These are phyloP conservation scores for Coemansia sp. DNA, from an alignment of 192 early-diverging fungal genomes.

Conservation along the genomic window DNA sequence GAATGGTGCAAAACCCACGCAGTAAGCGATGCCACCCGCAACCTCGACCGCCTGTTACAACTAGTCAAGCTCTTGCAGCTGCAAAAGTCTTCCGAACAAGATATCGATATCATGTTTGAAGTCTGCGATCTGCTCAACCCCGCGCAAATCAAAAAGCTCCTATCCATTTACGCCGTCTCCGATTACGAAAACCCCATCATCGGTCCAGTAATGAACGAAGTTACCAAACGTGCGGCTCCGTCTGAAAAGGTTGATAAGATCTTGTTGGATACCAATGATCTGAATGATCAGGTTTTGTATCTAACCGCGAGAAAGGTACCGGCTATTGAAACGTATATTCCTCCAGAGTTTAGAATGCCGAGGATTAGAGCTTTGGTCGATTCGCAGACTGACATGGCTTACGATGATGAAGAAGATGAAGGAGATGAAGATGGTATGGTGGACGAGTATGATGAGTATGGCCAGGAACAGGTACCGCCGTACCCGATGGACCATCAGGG, in stretches of 20 bases:
- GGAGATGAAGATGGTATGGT: slow-evolving; percentile 10
- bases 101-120: slow-evolving; percentile 98
- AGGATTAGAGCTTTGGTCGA: slow-evolving; percentile 47
- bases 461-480: background rate
- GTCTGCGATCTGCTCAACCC: slow-evolving; percentile 96
- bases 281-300: slow-evolving; percentile 62
- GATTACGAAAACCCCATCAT: slow-evolving; percentile 95
- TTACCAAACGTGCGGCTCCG: slow-evolving; percentile 77
- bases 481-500: background rate
- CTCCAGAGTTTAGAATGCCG: slow-evolving; percentile 62
- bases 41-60: slow-evolving; percentile 93
- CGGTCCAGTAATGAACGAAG: slow-evolving; percentile 86
- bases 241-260: slow-evolving; percentile 90
- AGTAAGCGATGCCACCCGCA: slow-evolving; percentile 84
- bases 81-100: slow-evolving; percentile 64
- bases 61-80: slow-evolving; percentile 96
- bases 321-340: slow-evolving; percentile 73
- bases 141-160: slow-evolving; percentile 96
- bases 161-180: slow-evolving; percentile 91
- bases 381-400: slow-evolving; percentile 51
- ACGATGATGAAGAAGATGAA: slow-evolving; percentile 37
- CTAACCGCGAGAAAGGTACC: slow-evolving; percentile 66
- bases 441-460: slow-evolving; percentile 8
- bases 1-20: slow-evolving; percentile 99
- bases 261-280: slow-evolving; percentile 78